phyloP scores from a whole-genome alignment of 2,329 filamentous ascomycete species.

The Byssothecium circinans region DNA sequence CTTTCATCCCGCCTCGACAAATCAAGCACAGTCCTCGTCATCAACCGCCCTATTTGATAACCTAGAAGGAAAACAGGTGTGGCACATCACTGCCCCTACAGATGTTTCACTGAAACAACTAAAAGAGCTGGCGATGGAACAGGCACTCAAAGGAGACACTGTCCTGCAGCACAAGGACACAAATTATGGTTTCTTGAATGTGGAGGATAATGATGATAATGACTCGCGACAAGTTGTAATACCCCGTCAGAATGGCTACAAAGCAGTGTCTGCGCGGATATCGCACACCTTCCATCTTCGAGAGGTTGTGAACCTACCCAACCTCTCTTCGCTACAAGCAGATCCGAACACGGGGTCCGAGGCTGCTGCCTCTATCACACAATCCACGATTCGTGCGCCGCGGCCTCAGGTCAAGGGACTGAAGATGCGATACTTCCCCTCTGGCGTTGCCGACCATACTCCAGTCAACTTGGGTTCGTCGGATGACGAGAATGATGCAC shows the following conservation, averaged over 20 bases:
- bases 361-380: conserved; percentile 47
- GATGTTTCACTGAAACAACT: conserved; percentile 69
- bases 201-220: conserved; percentile 54
- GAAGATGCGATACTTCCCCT: conserved; percentile 67
- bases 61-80: conserved; percentile 71
- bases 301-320: conserved; percentile 60
- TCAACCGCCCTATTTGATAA: conserved; percentile 58
- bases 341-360: conserved; percentile 44
- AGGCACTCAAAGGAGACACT: conserved; percentile 55
- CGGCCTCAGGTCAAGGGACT: conserved; percentile 69
- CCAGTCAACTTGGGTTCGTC: conserved; percentile 47
- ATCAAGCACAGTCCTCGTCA: conserved; percentile 38
- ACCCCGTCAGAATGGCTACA: conserved; percentile 60
- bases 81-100: conserved; percentile 76
- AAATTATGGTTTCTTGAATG: conserved; percentile 61
- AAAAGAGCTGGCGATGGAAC: conserved; percentile 64
- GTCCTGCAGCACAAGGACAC: conserved; percentile 66
- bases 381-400: conserved; percentile 55
- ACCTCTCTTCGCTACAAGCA: conserved; percentile 45
- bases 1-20: conserved; percentile 55
- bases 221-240: conserved; percentile 63
- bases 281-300: conserved; percentile 67
- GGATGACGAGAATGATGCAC: conserved; percentile 47
- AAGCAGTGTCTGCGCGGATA: conserved; percentile 47
- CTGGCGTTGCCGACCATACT: conserved; percentile 57